Percentiles rank a stretch among this genome's conserved stretches.
phyloP scores from a whole-genome alignment of 192 early-diverging fungal species.

The Bifiguratus adelaidae region DNA sequence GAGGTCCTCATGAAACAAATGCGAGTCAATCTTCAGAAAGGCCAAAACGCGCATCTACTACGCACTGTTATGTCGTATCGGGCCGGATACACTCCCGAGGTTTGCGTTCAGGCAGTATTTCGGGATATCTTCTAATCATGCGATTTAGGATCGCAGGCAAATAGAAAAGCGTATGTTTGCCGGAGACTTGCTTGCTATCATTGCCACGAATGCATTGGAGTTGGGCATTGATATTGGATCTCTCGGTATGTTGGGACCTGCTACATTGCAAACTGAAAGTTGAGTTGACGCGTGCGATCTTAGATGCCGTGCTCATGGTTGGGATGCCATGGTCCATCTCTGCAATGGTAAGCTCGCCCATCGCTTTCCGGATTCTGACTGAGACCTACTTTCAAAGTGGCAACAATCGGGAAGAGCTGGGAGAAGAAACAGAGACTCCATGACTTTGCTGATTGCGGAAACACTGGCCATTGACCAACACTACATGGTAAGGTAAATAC shows the following conservation, averaged over 20 bases:
- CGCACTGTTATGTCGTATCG: constrained; percentile 54
- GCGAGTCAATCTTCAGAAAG: constrained; percentile 6
- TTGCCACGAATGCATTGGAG: constrained; percentile 75
- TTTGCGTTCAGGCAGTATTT: background rate
- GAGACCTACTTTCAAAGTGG: constrained; percentile 16
- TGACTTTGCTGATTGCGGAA: constrained; percentile 50
- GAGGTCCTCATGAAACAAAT: constrained; percentile 26
- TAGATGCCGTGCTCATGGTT: constrained; percentile 64
- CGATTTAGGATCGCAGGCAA: constrained; percentile 35
- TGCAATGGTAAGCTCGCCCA: constrained; percentile 11
- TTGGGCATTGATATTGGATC: constrained; percentile 75
- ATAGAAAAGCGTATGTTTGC: constrained; percentile 62
- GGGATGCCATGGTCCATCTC: constrained; percentile 53
- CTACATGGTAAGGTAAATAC: constrained; percentile 8
- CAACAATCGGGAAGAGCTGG: constrained; percentile 77
- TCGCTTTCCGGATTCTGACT: background rate
- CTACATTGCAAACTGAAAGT: background rate
- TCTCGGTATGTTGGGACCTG: constrained; percentile 13
- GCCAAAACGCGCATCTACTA: constrained; percentile 5
- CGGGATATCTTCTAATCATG: background rate
- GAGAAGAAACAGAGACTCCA: constrained; percentile 37
- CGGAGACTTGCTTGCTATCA: constrained; percentile 48
- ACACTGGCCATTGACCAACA: constrained; percentile 47
- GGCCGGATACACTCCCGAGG: constrained; percentile 56
- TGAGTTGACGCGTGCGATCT: no score